These are phyloP conservation scores for Aspergillus affinis DNA, from an alignment of 495 filamentous ascomycete species.

Conservation along the genomic window DNA sequence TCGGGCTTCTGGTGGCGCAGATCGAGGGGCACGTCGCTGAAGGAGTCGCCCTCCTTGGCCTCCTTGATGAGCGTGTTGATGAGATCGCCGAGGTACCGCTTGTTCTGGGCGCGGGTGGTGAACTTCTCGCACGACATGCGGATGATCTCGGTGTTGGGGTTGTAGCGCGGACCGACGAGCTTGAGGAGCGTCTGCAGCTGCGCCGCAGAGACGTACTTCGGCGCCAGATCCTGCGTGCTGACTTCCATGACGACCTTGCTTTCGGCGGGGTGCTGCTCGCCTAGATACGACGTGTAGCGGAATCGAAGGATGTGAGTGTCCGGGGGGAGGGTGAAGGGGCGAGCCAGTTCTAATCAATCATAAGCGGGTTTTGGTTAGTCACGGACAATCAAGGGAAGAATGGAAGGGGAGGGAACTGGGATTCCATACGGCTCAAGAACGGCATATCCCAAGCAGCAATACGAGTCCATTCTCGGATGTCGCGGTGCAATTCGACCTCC, in stretches of 20 bases:
- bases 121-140: conserved; percentile 92
- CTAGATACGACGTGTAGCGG: conserved; percentile 96
- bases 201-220: conserved; percentile 54
- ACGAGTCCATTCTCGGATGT: conserved; percentile 83
- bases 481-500: conserved; percentile 85
- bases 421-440: conserved; percentile 70
- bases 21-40: conserved; percentile 87
- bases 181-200: conserved; percentile 85
- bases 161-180: conserved; percentile 83
- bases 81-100: conserved; percentile 81
- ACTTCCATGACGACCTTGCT: conserved; percentile 94
- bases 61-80: conserved; percentile 71
- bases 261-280: conserved; percentile 87
- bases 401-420: neutral
- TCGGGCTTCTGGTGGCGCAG: conserved; percentile 81
- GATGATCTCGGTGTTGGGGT: conserved; percentile 78
- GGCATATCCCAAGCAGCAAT: conserved; percentile 97
- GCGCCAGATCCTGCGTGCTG: conserved; percentile 62
- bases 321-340: conserved; percentile 72
- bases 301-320: conserved; percentile 73
- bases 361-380: no score
- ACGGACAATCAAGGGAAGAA: conserved; percentile 25
- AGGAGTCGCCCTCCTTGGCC: conserved; percentile 80
- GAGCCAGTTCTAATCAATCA: conserved; percentile 70
- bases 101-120: conserved; percentile 88